These are phyloP conservation scores for Hamamelis virginiana DNA, from an alignment of 164 flowering plant genomes.

Conservation along the genomic window DNA sequence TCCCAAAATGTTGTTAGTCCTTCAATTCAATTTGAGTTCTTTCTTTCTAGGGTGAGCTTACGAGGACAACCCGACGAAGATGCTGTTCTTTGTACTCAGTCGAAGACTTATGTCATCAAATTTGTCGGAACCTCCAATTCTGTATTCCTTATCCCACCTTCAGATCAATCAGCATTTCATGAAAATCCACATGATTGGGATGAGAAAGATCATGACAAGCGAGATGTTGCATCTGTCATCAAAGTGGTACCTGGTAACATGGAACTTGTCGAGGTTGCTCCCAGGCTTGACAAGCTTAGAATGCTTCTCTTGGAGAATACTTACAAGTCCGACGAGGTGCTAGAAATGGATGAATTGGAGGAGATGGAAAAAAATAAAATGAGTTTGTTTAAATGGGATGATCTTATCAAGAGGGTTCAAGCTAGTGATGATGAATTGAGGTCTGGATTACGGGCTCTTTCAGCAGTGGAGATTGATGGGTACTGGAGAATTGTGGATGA, in stretches of 20 bases:
- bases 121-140: conserved; percentile 89
- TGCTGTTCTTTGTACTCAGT: conserved; percentile 82
- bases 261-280: conserved; percentile 86
- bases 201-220: conserved; percentile 15
- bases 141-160: conserved; percentile 71
- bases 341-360: conserved; percentile 40
- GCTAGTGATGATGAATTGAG: conserved; percentile 87
- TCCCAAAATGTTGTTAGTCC: background rate
- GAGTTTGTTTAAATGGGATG: conserved; percentile 68
- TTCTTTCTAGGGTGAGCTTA: conserved; percentile 49
- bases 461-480: conserved; percentile 85
- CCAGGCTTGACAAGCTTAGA: conserved; percentile 72
- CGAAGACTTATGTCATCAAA: conserved; percentile 78
- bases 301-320: conserved; percentile 54
- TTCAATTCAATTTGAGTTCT: background rate
- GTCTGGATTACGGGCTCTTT: conserved; percentile 54
- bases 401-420: conserved; percentile 65
- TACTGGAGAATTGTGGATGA: conserved; percentile 85
- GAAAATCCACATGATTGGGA: conserved; percentile 13
- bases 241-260: conserved; percentile 72
- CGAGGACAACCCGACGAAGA: conserved; percentile 84
- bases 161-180: conserved; percentile 15
- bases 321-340: conserved; percentile 41
- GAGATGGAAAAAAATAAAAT: conserved; percentile 16
- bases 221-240: conserved; percentile 42